Evolutionary conservation across 352 stramenopile species (phyloP), one percentile per base, ranked within the genome.

Genomic region (Pythium rishiriense): DNA sequence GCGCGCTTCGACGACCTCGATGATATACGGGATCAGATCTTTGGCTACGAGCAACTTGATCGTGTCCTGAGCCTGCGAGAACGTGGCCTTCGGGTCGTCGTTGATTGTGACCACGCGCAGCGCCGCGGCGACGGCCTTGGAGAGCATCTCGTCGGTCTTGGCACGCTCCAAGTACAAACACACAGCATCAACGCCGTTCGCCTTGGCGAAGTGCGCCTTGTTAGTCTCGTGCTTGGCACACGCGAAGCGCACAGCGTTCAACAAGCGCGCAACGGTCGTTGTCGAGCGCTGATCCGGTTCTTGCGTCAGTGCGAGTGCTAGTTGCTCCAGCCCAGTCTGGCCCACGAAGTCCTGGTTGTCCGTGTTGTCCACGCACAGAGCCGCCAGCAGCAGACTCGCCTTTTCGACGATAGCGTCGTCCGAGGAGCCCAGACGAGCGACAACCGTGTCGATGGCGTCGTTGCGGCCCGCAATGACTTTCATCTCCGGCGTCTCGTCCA

Each of bases 321-420:
- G 57, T 29, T 75, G 68, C 68, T 87, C 79, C 7, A 83, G 71
- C 25, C 61, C 62, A 14, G 26, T 51, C 50, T 52, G 22, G 2
- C 77, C 77, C 1, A 91, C 60, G 67, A 88, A 87, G 29, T 90
- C 78, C 56, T 90, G 79, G 41, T 90, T 91, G 41, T 88, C 80
- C 1, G 50, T 51, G 60, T 74, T 83, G 12, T 86, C 76, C 2
- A 69, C 45, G 17, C 83, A 83, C 58, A 90, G 17, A 3, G 65
- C 26, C 26, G 61, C 56, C 41, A 91, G 42, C 28, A 84, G 33
- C 9, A 39, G 58, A 31, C 57, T 60, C 25, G 46, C 58, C 21
- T 57, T 62, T 17, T 68, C 59, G 4, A 64, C 28, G 0, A 68
- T 22, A 1, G 6, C 10, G 9, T 43, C 25, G 37, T 57, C n/a